A percentile compares a stretch with the other conserved stretches of the same genome.
These are phyloP conservation scores for Telopea speciosissima DNA, from an alignment of 177 flowering plant genomes.

Conservation along the genomic window DNA sequence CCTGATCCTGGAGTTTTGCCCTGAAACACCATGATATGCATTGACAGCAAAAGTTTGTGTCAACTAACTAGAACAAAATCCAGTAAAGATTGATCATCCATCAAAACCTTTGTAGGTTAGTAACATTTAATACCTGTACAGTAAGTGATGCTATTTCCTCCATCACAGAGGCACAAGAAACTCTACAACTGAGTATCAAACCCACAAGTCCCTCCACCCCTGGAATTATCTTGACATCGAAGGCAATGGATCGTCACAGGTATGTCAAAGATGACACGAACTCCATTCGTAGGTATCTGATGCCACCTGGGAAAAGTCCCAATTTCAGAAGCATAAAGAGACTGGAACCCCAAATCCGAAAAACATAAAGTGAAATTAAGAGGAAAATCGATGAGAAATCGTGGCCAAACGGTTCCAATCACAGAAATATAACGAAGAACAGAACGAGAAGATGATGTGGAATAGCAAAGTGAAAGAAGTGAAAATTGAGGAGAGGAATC, in stretches of 20 bases:
- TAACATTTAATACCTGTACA: slow-evolving; percentile 52
- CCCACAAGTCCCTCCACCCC: slow-evolving; percentile 89
- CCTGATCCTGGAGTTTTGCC: slow-evolving; percentile 26
- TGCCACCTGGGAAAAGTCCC: no score
- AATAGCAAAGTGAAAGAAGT: no score
- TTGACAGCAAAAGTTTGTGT: slow-evolving; percentile 3
- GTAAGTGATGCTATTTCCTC: slow-evolving; percentile 60
- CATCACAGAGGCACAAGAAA: slow-evolving; percentile 68
- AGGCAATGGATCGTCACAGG: slow-evolving; percentile 77
- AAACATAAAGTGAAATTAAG: no score
- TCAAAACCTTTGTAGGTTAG: not conserved
- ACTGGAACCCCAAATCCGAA: no score
- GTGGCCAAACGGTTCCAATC: no score
- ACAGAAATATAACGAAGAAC: no score
- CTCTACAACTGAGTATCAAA: slow-evolving; percentile 49
- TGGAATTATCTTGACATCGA: slow-evolving; percentile 58
- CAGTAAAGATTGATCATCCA: not conserved
- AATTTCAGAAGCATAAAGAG: no score
- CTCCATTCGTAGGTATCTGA: slow-evolving; percentile 83
- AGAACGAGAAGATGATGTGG: no score
- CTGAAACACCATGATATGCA: slow-evolving; percentile 32
- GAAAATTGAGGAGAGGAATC: no score
- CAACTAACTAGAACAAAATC: no score
- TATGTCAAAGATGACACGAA: slow-evolving; percentile 72
- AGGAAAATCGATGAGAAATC: no score